phyloP scores from a whole-genome alignment of 2,329 filamentous ascomycete genomes.

The Fusarium dlaminii region DNA sequence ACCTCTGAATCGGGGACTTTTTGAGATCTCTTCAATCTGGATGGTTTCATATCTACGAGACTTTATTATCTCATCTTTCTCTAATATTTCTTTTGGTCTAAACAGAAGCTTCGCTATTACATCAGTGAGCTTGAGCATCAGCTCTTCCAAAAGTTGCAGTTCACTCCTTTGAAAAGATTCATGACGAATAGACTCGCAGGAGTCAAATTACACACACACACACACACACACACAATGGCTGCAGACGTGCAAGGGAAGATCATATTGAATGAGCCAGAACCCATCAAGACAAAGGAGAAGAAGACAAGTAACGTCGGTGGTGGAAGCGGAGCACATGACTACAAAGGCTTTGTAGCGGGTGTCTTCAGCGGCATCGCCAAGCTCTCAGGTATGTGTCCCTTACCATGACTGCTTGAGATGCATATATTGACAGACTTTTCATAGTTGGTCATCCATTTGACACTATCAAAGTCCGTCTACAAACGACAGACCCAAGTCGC shows the following conservation, averaged over 20 bases:
- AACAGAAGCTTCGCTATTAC: not conserved
- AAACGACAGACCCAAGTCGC: slow-evolving; percentile 80
- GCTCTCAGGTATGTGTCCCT: slow-evolving; percentile 70
- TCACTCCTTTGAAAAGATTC: not conserved
- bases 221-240: slow-evolving; percentile 30
- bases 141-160: not conserved
- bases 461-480: slow-evolving; percentile 94
- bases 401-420: not conserved
- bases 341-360: slow-evolving; percentile 97
- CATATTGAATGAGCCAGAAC: not conserved
- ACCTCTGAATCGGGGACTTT: slow-evolving; percentile 7
- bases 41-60: not conserved
- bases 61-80: not conserved
- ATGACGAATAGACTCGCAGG: slow-evolving; percentile 12
- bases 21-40: not conserved
- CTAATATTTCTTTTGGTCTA: not conserved
- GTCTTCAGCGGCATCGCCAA: slow-evolving; percentile 95
- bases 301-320: slow-evolving; percentile 1
- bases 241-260: slow-evolving; percentile 30
- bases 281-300: slow-evolving; percentile 1
- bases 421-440: slow-evolving; percentile 2
- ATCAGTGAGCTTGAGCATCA: not conserved
- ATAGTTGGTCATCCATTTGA: slow-evolving; percentile 82
- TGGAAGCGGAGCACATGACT: slow-evolving; percentile 58
- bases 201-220: not conserved